Conservation (phyloP, 257 asterid genomes). For the Paulownia fortunei region DNA sequence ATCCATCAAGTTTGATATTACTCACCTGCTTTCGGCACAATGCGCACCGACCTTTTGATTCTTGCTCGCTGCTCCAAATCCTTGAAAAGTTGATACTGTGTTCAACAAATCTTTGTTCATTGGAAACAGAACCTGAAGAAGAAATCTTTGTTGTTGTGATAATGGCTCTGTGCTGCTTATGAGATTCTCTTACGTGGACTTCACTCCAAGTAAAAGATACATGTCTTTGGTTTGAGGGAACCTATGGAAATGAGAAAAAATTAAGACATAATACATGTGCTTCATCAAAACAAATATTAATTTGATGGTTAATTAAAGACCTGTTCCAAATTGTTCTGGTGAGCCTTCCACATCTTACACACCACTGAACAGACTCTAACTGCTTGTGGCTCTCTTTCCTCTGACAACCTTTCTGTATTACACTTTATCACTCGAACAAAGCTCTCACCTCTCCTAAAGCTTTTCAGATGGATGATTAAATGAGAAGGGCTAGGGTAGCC, state of each 20-base stretch:
- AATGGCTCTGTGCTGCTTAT: conserved; percentile 46
- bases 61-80: conserved; percentile 95
- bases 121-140: conserved; percentile 61
- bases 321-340: conserved; percentile 57
- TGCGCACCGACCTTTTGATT: conserved; percentile 82
- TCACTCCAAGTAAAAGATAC: conserved; percentile 45
- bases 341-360: conserved; percentile 80
- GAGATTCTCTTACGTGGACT: conserved; percentile 51
- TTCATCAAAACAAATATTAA: conserved; percentile 12
- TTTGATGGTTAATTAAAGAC: conserved; percentile 36
- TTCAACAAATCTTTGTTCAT: conserved; percentile 58
- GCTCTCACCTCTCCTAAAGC: conserved; percentile 74
- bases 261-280: not conserved
- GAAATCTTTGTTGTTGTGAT: conserved; percentile 59
- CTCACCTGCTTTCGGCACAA: conserved; percentile 83
- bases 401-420: conserved; percentile 62
- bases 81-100: conserved; percentile 77
- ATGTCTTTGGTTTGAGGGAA: conserved; percentile 59
- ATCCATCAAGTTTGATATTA: conserved; percentile 7
- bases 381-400: conserved; percentile 80
- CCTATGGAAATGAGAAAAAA: conserved; percentile 43
- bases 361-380: conserved; percentile 69
- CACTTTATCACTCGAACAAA: conserved; percentile 96
- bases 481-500: conserved; percentile 77
- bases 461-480: conserved; percentile 84